phyloP scores from a whole-genome alignment of 2,329 filamentous ascomycete genomes.

The Alternaria tenuissima region DNA sequence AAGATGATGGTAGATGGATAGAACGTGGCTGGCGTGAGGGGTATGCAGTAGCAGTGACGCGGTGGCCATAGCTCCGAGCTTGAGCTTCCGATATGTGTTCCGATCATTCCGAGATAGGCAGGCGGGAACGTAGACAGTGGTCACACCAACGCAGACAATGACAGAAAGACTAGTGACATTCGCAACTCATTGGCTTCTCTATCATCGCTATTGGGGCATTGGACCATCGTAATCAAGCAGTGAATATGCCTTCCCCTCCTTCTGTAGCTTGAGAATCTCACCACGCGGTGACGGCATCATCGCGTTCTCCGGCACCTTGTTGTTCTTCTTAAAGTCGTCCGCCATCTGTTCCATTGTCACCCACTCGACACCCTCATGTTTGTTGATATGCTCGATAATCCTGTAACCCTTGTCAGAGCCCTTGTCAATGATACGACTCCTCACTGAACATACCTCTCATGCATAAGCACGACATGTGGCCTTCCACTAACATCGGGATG shows the following conservation, averaged over 20 bases:
- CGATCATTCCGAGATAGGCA: constrained; percentile 4
- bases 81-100: constrained; percentile 16
- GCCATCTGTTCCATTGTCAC: constrained; percentile 75
- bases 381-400: constrained; percentile 74
- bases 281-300: constrained; percentile 66
- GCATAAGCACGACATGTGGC: constrained; percentile 77
- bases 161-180: neutral
- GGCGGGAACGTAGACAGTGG: neutral
- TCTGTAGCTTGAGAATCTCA: constrained; percentile 60
- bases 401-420: constrained; percentile 31
- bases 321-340: constrained; percentile 76
- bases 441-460: constrained; percentile 64
- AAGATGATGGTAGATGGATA: neutral
- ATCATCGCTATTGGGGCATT: constrained; percentile 12
- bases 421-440: too few species aligned
- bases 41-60: neutral
- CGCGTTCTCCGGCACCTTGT: constrained; percentile 64
- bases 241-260: constrained; percentile 39
- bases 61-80: constrained; percentile 11
- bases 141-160: neutral
- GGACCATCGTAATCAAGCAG: constrained; percentile 31
- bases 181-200: neutral
- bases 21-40: constrained; percentile 16
- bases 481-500: constrained; percentile 72
- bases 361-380: constrained; percentile 69